Conservation (phyloP, 139 green algal species). For the Nannochloris sp. region DNA sequence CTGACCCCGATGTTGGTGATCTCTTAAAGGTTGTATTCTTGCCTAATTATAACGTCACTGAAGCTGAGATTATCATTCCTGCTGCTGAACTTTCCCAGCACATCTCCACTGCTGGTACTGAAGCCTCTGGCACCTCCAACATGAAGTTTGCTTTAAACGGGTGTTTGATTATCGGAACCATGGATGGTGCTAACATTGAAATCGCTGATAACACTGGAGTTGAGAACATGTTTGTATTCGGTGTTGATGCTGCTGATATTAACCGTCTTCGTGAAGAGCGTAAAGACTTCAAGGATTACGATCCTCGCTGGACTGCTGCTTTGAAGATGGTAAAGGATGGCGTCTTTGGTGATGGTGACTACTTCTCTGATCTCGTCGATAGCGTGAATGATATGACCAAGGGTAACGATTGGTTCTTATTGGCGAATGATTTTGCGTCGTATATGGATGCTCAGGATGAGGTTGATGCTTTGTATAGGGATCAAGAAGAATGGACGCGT, state of each 20-base stretch:
- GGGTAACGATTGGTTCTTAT: slow-evolving; percentile 69
- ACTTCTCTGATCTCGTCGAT: slow-evolving; percentile 86
- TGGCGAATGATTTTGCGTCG: slow-evolving; percentile 78
- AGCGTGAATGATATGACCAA: slow-evolving; percentile 73
- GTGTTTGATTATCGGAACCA: slow-evolving; percentile 94
- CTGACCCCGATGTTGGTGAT: slow-evolving; percentile 78
- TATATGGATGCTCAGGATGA: slow-evolving; percentile 86
- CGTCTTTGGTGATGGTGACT: slow-evolving; percentile 85
- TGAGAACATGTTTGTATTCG: slow-evolving; percentile 88
- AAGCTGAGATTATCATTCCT: slow-evolving; percentile 77
- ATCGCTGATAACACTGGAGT: slow-evolving; percentile 83
- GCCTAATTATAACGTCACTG: slow-evolving; percentile 94
- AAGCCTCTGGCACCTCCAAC: slow-evolving; percentile 88
- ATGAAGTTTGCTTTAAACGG: slow-evolving; percentile 99
- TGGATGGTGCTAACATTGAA: slow-evolving; percentile 99
- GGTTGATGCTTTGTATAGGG: slow-evolving; percentile 67
- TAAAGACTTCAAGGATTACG: slow-evolving; percentile 72
- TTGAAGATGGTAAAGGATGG: slow-evolving; percentile 52
- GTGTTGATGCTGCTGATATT: slow-evolving; percentile 58
- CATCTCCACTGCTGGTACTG: slow-evolving; percentile 84
- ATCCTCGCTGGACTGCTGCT: slow-evolving; percentile 56
- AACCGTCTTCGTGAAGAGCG: slow-evolving; percentile 63
- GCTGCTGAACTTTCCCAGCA: slow-evolving; percentile 78
- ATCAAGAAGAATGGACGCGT: slow-evolving; percentile 60
- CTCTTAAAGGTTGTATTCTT: slow-evolving; percentile 87